A percentile compares a stretch with the other conserved stretches of the same genome.
Evolutionary conservation across 441 rosid genomes (phyloP).

Genomic region (Croton setiger): DNA sequence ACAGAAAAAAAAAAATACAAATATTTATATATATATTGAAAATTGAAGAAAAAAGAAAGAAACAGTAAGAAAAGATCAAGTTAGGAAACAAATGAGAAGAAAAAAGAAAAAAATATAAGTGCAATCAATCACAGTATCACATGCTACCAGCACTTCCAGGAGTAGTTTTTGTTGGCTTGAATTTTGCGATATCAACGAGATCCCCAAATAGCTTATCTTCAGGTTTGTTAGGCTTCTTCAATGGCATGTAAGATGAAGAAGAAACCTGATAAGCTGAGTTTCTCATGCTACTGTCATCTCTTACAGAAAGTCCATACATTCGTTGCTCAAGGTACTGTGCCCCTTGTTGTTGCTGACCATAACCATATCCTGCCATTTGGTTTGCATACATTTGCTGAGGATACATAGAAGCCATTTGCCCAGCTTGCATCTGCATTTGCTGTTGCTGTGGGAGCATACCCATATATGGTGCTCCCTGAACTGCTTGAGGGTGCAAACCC

Average conservation of each 20-base stretch:
- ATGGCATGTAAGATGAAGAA: constrained; percentile 53
- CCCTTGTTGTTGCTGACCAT: constrained; percentile 64
- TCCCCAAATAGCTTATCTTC: constrained; percentile 97
- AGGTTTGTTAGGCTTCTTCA: constrained; percentile 65
- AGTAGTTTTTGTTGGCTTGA: constrained; percentile 62
- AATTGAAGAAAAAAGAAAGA: constrained; percentile 6
- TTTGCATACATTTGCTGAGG: constrained; percentile 73
- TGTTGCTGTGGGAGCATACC: constrained; percentile 42
- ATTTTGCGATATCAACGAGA: constrained; percentile 87
- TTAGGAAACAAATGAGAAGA: constrained; percentile 19
- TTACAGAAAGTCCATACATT: constrained; percentile 72
- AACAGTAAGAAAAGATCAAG: constrained; percentile 11
- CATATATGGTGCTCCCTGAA: constrained; percentile 53
- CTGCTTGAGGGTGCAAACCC: constrained; percentile 37
- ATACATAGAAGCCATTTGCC: constrained; percentile 54
- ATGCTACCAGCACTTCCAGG: constrained; percentile 78
- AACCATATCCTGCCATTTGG: constrained; percentile 72
- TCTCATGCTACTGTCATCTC: constrained; percentile 51
- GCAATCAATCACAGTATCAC: constrained; percentile 38
- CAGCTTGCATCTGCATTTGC: constrained; percentile 55
- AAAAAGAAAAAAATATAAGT: not conserved
- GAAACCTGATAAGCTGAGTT: constrained; percentile 54
- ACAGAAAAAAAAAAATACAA: constrained; percentile 15
- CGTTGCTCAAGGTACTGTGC: constrained; percentile 62
- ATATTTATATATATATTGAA: constrained; percentile 18